A percentile compares a stretch with the other conserved stretches of the same genome.
phyloP scores from a whole-genome alignment of 306 rosid genomes.

The Abrus precatorius region DNA sequence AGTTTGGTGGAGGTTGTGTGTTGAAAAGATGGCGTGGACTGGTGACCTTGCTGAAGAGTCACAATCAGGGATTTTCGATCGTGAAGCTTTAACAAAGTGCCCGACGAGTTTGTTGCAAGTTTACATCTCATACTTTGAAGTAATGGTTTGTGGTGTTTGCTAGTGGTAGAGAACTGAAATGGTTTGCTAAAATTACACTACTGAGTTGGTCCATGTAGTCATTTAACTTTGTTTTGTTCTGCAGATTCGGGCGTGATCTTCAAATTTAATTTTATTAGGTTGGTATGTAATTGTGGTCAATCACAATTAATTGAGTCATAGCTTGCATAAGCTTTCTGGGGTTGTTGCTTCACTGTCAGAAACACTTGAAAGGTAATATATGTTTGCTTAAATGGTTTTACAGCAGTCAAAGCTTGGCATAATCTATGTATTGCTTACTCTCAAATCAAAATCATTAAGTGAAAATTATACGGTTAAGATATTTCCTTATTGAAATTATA shows the following conservation, averaged over 20 bases:
- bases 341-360: background rate
- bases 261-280: constrained; percentile 23
- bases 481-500: constrained; percentile 10
- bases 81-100: constrained; percentile 36
- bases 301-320: constrained; percentile 26
- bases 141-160: background rate
- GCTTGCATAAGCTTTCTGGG: background rate
- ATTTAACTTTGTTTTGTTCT: constrained; percentile 17
- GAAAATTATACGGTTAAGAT: background rate
- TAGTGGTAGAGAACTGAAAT: constrained; percentile 9
- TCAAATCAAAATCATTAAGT: background rate
- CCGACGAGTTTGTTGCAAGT: constrained; percentile 40
- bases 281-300: background rate
- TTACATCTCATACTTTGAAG: constrained; percentile 19
- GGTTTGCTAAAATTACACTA: constrained; percentile 12
- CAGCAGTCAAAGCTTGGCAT: background rate
- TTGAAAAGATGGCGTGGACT: constrained; percentile 48
- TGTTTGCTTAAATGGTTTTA: constrained; percentile 20
- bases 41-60: constrained; percentile 41
- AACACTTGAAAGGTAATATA: background rate
- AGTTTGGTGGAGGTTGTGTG: constrained; percentile 50
- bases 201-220: background rate
- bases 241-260: constrained; percentile 12
- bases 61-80: constrained; percentile 44
- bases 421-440: background rate